Percentiles rank a stretch among this genome's conserved stretches.
phyloP scores from a whole-genome alignment of 148 eudicot species.

The Cornus controversa region DNA sequence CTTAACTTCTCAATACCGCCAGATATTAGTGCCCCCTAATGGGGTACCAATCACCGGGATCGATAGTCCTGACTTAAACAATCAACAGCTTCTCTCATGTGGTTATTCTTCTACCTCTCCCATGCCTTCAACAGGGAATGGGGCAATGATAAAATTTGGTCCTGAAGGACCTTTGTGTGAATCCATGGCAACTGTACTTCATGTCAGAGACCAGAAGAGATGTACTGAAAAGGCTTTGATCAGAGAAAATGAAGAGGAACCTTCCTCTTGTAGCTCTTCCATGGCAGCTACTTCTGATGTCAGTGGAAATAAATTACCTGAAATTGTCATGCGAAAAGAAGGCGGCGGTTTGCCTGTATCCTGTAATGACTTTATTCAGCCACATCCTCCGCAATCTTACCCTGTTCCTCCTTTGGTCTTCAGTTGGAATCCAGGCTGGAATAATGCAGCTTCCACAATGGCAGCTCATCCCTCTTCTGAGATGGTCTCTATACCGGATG shows the following conservation, averaged over 20 bases:
- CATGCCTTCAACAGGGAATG: slow-evolving; percentile 20
- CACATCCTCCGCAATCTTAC: slow-evolving; percentile 12
- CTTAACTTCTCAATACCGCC: slow-evolving; percentile 33
- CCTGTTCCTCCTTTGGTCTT: slow-evolving; percentile 22
- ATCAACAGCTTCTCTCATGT: slow-evolving; percentile 17
- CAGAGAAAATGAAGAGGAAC: slow-evolving; percentile 12
- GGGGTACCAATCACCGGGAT: slow-evolving; percentile 15
- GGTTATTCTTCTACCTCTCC: slow-evolving; percentile 26
- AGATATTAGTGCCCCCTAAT: slow-evolving; percentile 23
- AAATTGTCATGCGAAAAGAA: slow-evolving; percentile 5
- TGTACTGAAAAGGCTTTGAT: not conserved
- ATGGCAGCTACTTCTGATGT: slow-evolving; percentile 9
- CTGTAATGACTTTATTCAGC: slow-evolving; percentile 13
- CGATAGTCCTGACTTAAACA: slow-evolving; percentile 16
- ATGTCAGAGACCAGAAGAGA: slow-evolving; percentile 10
- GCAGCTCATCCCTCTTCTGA: slow-evolving; percentile 3
- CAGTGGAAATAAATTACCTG: not conserved
- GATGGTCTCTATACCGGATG: slow-evolving; percentile 5
- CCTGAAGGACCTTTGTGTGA: slow-evolving; percentile 23
- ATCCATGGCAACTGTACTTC: slow-evolving; percentile 13
- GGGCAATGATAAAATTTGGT: slow-evolving; percentile 27
- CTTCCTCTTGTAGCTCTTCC: slow-evolving; percentile 21
- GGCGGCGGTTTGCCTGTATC: not conserved
- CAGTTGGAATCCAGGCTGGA: slow-evolving; percentile 11
- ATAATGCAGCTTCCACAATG: not conserved